Evolutionary conservation across 371 early-diverging fungal species (phyloP).

Genomic region (Sporodiniella umbellata): DNA sequence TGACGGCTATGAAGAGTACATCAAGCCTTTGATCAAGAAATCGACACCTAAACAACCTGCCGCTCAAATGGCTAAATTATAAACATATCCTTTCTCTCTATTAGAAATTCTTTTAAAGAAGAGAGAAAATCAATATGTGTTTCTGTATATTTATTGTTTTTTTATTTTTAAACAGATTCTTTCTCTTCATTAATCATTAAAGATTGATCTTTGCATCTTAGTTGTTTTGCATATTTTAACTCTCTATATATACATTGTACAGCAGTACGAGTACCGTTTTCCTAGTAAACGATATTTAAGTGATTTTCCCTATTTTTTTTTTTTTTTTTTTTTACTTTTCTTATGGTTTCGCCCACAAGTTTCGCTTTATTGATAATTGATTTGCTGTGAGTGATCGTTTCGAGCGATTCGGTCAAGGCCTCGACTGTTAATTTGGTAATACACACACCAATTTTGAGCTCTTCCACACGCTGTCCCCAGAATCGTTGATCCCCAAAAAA

Average conservation of each 20-base stretch:
- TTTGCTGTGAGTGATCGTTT: conserved; percentile 54
- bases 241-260: conserved; percentile 63
- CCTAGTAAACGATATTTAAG: conserved; percentile 20
- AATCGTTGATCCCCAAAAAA: conserved; percentile 87
- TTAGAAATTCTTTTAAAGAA: no score
- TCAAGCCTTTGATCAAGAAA: conserved; percentile 48
- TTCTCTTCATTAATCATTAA: not conserved
- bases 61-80: conserved; percentile 15
- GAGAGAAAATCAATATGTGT: no score
- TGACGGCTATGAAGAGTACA: conserved; percentile 53
- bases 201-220: conserved; percentile 4
- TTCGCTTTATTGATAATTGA: conserved; percentile 59
- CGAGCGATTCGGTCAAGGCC: conserved; percentile 50
- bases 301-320: not conserved
- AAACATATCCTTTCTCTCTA: no score
- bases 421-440: conserved; percentile 55
- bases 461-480: conserved; percentile 71
- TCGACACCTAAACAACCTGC: conserved; percentile 10
- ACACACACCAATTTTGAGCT: conserved; percentile 61
- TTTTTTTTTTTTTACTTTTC: conserved; percentile 21
- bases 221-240: conserved; percentile 42
- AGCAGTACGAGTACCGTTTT: conserved; percentile 63
- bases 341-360: conserved; percentile 54
- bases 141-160: no score
- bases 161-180: not conserved